These are phyloP conservation scores for Stachybotrys chlorohalonatus DNA, from an alignment of 2,329 filamentous ascomycete species.

Conservation along the genomic window DNA sequence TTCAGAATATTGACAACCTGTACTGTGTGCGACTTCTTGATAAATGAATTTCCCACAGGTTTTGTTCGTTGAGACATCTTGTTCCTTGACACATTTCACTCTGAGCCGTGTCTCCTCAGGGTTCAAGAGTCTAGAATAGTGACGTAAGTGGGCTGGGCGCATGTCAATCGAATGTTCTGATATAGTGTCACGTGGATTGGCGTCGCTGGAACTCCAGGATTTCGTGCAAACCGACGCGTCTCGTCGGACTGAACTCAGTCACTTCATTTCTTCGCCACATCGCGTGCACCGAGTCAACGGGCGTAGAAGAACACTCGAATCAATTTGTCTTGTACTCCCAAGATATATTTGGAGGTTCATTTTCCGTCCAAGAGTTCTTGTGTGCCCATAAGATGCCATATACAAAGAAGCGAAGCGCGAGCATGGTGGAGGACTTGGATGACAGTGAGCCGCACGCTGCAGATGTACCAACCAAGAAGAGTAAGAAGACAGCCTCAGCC, in stretches of 20 bases:
- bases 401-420: constrained; percentile 25
- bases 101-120: no score
- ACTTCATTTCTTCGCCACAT: neutral
- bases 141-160: no score
- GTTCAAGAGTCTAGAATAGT: no score
- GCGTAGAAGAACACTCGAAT: no score
- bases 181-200: constrained; percentile 13
- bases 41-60: no score
- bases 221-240: neutral
- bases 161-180: neutral
- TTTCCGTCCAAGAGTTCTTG: no score
- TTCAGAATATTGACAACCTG: no score
- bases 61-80: no score
- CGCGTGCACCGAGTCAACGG: neutral
- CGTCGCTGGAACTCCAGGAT: constrained; percentile 6
- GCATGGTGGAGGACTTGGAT: constrained; percentile 21
- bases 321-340: no score
- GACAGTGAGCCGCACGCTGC: constrained; percentile 19
- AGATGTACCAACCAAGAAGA: constrained; percentile 38
- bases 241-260: neutral
- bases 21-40: no score
- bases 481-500: constrained; percentile 20
- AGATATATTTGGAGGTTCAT: no score
- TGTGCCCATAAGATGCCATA: neutral
- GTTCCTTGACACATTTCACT: no score